Evolutionary conservation across 1,284 basidiomycete genomes (phyloP).

Genomic region (Ganoderma sinense): DNA sequence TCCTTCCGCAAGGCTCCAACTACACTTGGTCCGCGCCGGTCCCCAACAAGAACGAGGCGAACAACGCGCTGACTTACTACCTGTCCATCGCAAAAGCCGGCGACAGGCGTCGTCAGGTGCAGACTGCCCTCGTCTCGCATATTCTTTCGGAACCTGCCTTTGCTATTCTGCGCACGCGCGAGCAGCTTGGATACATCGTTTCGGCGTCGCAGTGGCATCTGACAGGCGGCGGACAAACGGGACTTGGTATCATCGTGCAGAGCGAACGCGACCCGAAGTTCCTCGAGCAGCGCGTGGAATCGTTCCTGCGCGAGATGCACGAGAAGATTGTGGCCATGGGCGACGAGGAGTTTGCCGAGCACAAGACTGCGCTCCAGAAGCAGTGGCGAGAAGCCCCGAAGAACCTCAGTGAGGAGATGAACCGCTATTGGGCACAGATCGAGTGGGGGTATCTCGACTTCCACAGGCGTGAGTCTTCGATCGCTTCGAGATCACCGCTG

Average conservation of each 20-base stretch:
- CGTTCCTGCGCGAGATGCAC: slow-evolving; percentile 81
- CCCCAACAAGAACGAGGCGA: slow-evolving; percentile 89
- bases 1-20: slow-evolving; percentile 79
- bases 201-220: slow-evolving; percentile 63
- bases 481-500: slow-evolving; percentile 41
- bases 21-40: slow-evolving; percentile 75
- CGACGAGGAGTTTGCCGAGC: slow-evolving; percentile 63
- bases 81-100: slow-evolving; percentile 73
- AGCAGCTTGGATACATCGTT: slow-evolving; percentile 96
- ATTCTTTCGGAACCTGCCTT: slow-evolving; percentile 93
- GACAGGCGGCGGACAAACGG: slow-evolving; percentile 72
- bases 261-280: slow-evolving; percentile 88
- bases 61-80: slow-evolving; percentile 86
- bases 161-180: slow-evolving; percentile 92
- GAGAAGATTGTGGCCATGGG: slow-evolving; percentile 50
- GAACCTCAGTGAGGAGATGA: slow-evolving; percentile 72
- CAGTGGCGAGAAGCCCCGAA: slow-evolving; percentile 80
- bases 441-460: slow-evolving; percentile 84
- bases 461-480: slow-evolving; percentile 58
- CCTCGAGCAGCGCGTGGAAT: slow-evolving; percentile 89
- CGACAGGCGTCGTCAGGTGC: slow-evolving; percentile 65
- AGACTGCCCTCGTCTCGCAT: slow-evolving; percentile 71
- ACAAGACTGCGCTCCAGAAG: slow-evolving; percentile 63
- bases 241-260: slow-evolving; percentile 91
- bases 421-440: slow-evolving; percentile 76